These are phyloP conservation scores for Saitoella complicata DNA, from an alignment of 805 yeast species.

Conservation along the genomic window DNA sequence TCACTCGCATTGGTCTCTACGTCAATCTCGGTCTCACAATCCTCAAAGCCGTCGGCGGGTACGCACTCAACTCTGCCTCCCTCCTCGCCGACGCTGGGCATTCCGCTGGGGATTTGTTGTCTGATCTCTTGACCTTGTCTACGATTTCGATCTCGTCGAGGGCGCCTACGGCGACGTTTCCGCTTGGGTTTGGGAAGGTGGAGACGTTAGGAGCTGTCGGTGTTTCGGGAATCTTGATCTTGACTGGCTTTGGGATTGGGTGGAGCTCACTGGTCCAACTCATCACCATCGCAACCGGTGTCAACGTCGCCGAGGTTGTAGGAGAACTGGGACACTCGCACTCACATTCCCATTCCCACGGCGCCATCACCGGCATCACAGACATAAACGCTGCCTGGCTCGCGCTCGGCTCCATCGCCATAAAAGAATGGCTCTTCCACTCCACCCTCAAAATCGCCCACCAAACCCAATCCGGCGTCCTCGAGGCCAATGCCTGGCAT, in stretches of 20 bases:
- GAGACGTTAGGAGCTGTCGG: conserved; percentile 85
- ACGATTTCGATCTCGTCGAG: conserved; percentile 66
- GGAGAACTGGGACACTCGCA: conserved; percentile 18
- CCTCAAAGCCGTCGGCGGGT: conserved; percentile 78
- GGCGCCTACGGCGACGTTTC: conserved; percentile 44
- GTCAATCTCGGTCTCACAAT: conserved; percentile 76
- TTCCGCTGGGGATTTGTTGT: conserved; percentile 75
- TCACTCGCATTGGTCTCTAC: conserved; percentile 14
- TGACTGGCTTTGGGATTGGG: conserved; percentile 86
- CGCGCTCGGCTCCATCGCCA: conserved; percentile 72
- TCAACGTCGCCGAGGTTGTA: conserved; percentile 37
- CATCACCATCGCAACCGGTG: conserved; percentile 15
- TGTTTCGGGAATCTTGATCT: conserved; percentile 64
- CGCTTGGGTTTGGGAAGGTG: conserved; percentile 81
- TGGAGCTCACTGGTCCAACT: conserved; percentile 33
- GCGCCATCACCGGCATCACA: conserved; percentile 28
- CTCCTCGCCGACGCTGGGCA: conserved; percentile 89
- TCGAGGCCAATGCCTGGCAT: conserved; percentile 97
- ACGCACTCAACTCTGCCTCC: conserved; percentile 87
- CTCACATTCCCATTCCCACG: conserved; percentile 36
- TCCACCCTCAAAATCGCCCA: conserved; percentile 71
- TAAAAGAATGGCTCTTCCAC: conserved; percentile 77
- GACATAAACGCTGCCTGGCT: conserved; percentile 92
- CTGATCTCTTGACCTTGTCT: conserved; percentile 75
- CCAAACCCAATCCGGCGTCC: conserved; percentile 65